Conservation (phyloP, 2,329 filamentous ascomycete species). For the Ilyonectria robusta region DNA sequence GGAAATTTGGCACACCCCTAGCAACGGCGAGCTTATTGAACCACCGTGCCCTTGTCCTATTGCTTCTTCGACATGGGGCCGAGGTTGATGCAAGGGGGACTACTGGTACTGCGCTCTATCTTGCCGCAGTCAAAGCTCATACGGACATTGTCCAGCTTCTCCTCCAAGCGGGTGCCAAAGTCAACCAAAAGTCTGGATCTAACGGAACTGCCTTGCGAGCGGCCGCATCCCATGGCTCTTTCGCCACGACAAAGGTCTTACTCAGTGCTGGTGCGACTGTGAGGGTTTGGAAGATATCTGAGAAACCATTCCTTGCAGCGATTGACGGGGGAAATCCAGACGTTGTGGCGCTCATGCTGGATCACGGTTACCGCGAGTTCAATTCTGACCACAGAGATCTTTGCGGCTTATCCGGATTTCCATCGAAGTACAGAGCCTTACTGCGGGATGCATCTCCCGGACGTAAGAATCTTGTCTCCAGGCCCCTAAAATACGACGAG, state of each 20-base stretch:
- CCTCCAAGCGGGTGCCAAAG: slow-evolving; percentile 4
- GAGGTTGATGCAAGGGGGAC: background rate
- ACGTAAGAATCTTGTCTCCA: background rate
- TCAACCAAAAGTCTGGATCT: slow-evolving; percentile 11
- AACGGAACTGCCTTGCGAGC: slow-evolving; percentile 14
- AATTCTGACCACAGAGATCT: background rate
- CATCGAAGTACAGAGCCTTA: background rate
- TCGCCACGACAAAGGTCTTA: background rate
- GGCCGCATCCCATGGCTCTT: slow-evolving; percentile 24
- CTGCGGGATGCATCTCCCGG: slow-evolving; percentile 8
- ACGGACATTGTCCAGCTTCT: background rate
- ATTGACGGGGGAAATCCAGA: slow-evolving; percentile 25
- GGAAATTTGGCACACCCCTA: slow-evolving; percentile 27
- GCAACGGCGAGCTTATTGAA: slow-evolving; percentile 22
- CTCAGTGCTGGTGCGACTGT: slow-evolving; percentile 15
- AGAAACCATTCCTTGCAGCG: slow-evolving; percentile 25
- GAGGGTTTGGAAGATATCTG: background rate
- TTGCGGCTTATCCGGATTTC: no score
- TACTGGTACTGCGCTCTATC: slow-evolving; percentile 19
- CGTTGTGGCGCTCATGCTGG: slow-evolving; percentile 17
- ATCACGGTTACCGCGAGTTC: background rate
- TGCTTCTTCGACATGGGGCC: slow-evolving; percentile 23
- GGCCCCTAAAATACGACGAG: background rate
- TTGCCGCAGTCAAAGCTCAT: slow-evolving; percentile 21
- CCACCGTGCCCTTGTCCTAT: background rate